These are phyloP conservation scores for Caryopteris hybrid DNA, from an alignment of 305 asterid genomes.

Conservation along the genomic window DNA sequence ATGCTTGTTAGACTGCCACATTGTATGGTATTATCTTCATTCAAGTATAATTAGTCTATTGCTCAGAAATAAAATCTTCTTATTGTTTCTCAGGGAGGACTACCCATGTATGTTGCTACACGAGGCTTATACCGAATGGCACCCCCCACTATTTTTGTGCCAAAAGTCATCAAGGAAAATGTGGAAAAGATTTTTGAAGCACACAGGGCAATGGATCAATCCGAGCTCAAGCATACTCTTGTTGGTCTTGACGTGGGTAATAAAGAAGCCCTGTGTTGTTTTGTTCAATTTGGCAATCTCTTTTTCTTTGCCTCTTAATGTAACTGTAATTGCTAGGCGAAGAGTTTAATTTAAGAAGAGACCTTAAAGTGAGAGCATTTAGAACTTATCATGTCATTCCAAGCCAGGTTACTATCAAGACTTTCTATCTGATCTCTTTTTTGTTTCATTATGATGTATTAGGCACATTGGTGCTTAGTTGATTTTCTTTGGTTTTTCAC, in stretches of 20 bases:
- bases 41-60: background rate
- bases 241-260: constrained; percentile 93
- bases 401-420: constrained; percentile 63
- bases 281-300: background rate
- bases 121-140: constrained; percentile 81
- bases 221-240: constrained; percentile 76
- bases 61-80: background rate
- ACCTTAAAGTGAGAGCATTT: constrained; percentile 83
- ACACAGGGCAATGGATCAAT: constrained; percentile 89
- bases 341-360: constrained; percentile 67
- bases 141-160: constrained; percentile 90
- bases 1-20: background rate
- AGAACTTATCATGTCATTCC: constrained; percentile 83
- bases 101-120: constrained; percentile 94
- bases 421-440: constrained; percentile 8
- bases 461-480: background rate
- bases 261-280: constrained; percentile 15
- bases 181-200: constrained; percentile 93
- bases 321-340: constrained; percentile 53
- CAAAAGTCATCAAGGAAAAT: constrained; percentile 61
- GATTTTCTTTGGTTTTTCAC: constrained; percentile 15
- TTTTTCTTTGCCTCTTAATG: background rate
- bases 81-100: constrained; percentile 59
- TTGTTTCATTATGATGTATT: background rate
- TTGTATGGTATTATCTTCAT: background rate